Evolutionary conservation across 805 yeast species (phyloP), one percentile per base, ranked within the genome.

Genomic region (Teunomyces stri): DNA sequence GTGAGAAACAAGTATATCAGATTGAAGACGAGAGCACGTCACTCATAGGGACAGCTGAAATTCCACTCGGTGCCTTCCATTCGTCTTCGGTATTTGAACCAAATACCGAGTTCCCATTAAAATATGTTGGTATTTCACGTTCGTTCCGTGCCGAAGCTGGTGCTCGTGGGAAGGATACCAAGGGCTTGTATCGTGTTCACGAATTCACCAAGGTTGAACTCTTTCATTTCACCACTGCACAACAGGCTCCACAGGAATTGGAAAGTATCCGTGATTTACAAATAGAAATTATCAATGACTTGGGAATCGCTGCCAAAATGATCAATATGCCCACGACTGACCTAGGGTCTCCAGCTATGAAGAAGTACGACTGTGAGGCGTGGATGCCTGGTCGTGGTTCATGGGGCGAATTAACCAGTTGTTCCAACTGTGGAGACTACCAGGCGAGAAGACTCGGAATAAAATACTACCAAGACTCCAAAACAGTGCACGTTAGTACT

Each of bases 111-210:
- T 68, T 81, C 5, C 90, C 95, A 0, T 52, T 70, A 11, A 82
- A 79, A 56, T 70, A 80, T 25, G 94, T 82, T 10, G 99, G 97
- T 0, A 75, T 89, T 1, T 85, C 95, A 45, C 75, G 97, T 52
- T 81, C 96, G 51, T 94, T 84, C 61, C 75, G 99, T 51, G 96
- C 97, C 0, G 99, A 94, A 62, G 99, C 99, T 0, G 99, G 98
- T 2, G 94, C 98, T 1, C 79, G 96, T 47, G 99, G 99, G 1
- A 81, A 80, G 53, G 97, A 89, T 54, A 89, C 97, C 0, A 82
- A 85, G 56, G 99, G 99, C 0, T 71, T 94, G 1, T 94, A 94
- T 57, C 73, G 99, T 37, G 97, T 94, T 20, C 99, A 94, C 62
- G 99, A 94, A 68, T 94, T 94, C 64, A 88, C 96, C 9, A 94